These are phyloP conservation scores for Fragaria nilgerrensis DNA, from an alignment of 306 rosid species.

Conservation along the genomic window DNA sequence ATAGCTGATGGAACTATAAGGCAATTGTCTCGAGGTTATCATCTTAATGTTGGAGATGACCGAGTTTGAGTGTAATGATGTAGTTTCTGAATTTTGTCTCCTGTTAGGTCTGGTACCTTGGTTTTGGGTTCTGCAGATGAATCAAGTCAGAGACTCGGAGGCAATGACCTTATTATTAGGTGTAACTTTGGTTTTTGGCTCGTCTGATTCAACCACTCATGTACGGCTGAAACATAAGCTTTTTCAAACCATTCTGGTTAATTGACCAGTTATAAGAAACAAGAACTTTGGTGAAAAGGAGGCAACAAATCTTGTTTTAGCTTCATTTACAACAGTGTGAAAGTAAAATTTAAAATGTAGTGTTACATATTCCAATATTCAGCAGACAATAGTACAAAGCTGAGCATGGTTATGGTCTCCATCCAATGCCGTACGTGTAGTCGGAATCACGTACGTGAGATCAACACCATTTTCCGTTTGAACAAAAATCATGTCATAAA, in stretches of 20 bases:
- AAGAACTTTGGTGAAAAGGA: neutral
- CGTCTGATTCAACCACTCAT: no score
- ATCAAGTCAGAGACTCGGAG: neutral
- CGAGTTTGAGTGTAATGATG: neutral
- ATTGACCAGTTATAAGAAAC: neutral
- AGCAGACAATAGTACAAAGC: neutral
- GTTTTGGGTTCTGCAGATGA: neutral
- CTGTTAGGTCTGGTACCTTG: neutral
- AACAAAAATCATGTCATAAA: neutral
- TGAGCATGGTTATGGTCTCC: neutral
- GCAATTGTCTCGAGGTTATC: slow-evolving; percentile 47
- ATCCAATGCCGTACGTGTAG: neutral
- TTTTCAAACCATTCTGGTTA: neutral
- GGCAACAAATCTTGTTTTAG: neutral
- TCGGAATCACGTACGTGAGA: neutral
- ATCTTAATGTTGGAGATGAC: slow-evolving; percentile 17
- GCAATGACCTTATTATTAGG: neutral
- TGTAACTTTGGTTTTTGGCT: neutral
- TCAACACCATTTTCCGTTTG: neutral
- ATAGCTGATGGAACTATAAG: slow-evolving; percentile 56
- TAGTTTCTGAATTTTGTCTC: neutral
- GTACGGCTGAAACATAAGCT: neutral
- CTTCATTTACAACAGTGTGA: neutral
- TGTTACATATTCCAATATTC: neutral
- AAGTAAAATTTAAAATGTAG: neutral